These are phyloP conservation scores for Verticillium zaregamsianum DNA, from an alignment of 2,329 filamentous ascomycete genomes.

Conservation along the genomic window DNA sequence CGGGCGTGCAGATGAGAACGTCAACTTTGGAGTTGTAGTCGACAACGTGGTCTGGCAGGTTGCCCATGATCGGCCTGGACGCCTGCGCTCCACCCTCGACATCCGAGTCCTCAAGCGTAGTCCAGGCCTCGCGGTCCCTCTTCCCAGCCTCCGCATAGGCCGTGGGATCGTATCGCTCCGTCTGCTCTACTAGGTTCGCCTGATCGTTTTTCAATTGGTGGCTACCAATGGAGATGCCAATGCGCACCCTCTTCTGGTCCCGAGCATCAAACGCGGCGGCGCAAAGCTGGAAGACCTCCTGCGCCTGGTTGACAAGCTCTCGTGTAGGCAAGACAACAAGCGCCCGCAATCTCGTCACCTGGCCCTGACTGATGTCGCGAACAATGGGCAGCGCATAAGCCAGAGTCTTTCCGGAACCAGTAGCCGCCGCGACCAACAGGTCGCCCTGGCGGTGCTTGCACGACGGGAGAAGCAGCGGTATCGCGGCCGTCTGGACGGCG, in stretches of 20 bases:
- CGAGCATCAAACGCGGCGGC: slow-evolving; percentile 54
- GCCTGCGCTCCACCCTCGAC: slow-evolving; percentile 34
- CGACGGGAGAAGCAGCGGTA: slow-evolving; percentile 73
- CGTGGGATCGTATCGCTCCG: slow-evolving; percentile 59
- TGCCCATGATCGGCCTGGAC: slow-evolving; percentile 13
- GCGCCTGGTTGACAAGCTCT: slow-evolving; percentile 83
- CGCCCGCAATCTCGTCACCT: slow-evolving; percentile 65
- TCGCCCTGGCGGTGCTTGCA: slow-evolving; percentile 64
- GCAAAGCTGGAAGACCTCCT: slow-evolving; percentile 72
- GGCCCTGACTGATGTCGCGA: slow-evolving; percentile 63
- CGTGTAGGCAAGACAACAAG: slow-evolving; percentile 87
- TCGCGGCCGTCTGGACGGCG: slow-evolving; percentile 72
- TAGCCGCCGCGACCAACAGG: slow-evolving; percentile 85
- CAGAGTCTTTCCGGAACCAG: slow-evolving; percentile 92
- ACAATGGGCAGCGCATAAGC: slow-evolving; percentile 87
- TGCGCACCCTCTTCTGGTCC: slow-evolving; percentile 62
- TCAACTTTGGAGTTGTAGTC: slow-evolving; percentile 71
- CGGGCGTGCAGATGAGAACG: slow-evolving; percentile 86
- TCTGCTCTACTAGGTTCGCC: slow-evolving; percentile 38
- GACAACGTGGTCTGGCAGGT: slow-evolving; percentile 59
- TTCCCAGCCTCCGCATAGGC: slow-evolving; percentile 45
- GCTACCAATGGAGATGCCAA: slow-evolving; percentile 80
- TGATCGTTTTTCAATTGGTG: slow-evolving; percentile 68
- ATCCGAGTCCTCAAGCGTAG: slow-evolving; percentile 42
- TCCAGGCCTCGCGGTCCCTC: slow-evolving; percentile 30